A percentile compares a stretch with the other conserved stretches of the same genome.
These are phyloP conservation scores for Anthoceros angustus DNA, from an alignment of 225 moss, liverwort and hornwort species.

Conservation along the genomic window DNA sequence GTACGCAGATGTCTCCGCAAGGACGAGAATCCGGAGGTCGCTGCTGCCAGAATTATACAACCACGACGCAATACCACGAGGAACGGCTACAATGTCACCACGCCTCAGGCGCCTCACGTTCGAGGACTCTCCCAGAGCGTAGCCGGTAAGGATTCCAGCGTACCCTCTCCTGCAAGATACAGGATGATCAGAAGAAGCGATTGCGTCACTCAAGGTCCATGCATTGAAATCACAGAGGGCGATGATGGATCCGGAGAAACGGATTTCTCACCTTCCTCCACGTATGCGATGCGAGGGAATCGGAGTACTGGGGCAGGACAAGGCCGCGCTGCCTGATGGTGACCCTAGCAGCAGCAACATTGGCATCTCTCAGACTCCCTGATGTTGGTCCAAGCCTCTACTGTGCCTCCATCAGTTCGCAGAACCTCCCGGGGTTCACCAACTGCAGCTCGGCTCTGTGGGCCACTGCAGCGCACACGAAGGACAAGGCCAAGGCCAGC, in stretches of 20 bases:
- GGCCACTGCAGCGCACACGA: no score
- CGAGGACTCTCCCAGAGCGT: background rate
- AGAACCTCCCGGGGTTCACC: background rate
- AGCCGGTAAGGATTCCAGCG: background rate
- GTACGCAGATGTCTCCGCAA: background rate
- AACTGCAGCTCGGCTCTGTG: conserved; percentile 1
- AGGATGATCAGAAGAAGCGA: background rate
- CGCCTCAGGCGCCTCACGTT: background rate
- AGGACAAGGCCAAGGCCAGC: no score
- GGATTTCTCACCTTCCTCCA: background rate
- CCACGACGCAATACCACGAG: background rate
- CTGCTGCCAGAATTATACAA: background rate
- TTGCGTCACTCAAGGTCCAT: background rate
- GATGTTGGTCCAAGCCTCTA: background rate
- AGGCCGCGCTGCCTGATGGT: background rate
- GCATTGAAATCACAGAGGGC: no score
- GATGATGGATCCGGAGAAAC: no score
- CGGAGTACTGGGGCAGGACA: background rate
- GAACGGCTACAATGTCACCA: background rate
- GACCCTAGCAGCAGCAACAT: background rate
- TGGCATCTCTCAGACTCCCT: background rate
- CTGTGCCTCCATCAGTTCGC: background rate
- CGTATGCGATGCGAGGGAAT: background rate
- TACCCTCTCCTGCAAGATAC: background rate
- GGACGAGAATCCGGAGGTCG: background rate